Conservation (phyloP, 78 protist species). For the Bodo saltans region DNA sequence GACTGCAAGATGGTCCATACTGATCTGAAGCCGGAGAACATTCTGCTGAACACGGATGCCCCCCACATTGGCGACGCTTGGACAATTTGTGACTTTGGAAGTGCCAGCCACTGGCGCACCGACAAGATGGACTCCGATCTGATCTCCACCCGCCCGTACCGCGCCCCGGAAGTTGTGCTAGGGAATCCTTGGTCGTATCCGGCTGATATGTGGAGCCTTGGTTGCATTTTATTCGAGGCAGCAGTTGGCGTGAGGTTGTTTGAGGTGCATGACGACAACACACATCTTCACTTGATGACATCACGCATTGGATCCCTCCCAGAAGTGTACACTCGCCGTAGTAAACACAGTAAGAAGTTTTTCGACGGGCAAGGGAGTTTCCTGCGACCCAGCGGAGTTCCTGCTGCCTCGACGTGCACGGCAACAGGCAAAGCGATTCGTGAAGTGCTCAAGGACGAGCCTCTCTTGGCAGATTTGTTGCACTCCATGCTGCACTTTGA, state of each 20-base stretch:
- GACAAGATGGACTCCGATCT: conserved; percentile 7
- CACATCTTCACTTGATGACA: background rate
- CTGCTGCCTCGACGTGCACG: too few species aligned
- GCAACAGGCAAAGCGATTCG: background rate
- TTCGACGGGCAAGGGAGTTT: background rate
- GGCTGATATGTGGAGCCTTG: conserved; percentile 52
- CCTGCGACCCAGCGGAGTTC: background rate
- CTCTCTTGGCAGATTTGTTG: conserved; percentile 16
- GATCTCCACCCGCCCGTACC: conserved; percentile 87
- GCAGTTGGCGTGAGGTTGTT: conserved; percentile 81
- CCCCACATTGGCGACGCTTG: conserved; percentile 86
- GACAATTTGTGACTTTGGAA: conserved; percentile 42
- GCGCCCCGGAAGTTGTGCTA: conserved; percentile 88
- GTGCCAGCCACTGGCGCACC: background rate
- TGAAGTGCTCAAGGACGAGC: conserved; percentile 4
- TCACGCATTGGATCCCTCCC: background rate
- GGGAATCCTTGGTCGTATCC: conserved; percentile 28
- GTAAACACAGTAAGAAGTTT: background rate
- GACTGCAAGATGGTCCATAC: conserved; percentile 72
- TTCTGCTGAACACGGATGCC: conserved; percentile 40
- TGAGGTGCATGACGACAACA: conserved; percentile 26
- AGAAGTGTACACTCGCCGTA: background rate
- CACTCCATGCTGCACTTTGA: background rate
- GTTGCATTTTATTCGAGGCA: conserved; percentile 66
- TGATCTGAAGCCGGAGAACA: conserved; percentile 92